These are phyloP conservation scores for Trichoderma lentiforme DNA, from an alignment of 2,329 filamentous ascomycete genomes.

Conservation along the genomic window DNA sequence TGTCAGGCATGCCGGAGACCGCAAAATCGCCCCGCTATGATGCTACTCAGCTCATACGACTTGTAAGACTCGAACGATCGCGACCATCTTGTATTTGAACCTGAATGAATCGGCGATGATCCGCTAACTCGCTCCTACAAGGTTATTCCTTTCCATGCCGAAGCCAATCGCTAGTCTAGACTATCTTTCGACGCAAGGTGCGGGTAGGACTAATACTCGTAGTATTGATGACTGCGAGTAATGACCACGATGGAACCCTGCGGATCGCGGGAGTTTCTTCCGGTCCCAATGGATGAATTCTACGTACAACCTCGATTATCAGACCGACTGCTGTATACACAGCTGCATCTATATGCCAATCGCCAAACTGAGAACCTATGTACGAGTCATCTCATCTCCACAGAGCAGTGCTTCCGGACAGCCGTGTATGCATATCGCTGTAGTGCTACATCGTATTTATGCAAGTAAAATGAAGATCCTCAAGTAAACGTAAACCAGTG, in stretches of 20 bases:
- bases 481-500: background rate
- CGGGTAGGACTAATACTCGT: background rate
- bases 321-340: background rate
- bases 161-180: background rate
- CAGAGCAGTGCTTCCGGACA: background rate
- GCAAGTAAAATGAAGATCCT: background rate
- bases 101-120: background rate
- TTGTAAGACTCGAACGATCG: background rate
- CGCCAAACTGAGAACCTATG: background rate
- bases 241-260: background rate
- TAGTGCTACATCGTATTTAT: background rate
- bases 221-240: background rate
- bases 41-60: background rate
- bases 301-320: background rate
- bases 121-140: background rate
- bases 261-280: background rate
- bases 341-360: background rate
- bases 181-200: background rate
- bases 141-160: background rate
- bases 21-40: background rate
- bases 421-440: background rate
- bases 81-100: background rate
- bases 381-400: background rate
- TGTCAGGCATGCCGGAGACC: background rate
- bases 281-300: background rate